Evolutionary conservation across 2,329 filamentous ascomycete species (phyloP), one percentile per base, ranked within the genome.

Genomic region (Botrytis fabae): DNA sequence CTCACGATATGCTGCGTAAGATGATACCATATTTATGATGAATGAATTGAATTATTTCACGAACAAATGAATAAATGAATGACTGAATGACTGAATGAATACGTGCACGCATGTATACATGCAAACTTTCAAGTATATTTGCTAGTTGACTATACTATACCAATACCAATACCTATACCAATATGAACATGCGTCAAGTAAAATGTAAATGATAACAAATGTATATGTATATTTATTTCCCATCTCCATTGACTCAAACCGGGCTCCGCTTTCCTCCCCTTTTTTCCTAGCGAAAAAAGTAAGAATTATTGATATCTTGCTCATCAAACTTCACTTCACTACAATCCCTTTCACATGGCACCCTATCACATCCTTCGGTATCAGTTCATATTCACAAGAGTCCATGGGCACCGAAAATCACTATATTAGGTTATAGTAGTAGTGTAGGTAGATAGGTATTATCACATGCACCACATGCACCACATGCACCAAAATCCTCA

Each of bases 341-440:
- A 22, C 22, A 25, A 28, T 28, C 28, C 28, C 28, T 4, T n/a
- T 51, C 12, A 14, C 25, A 14, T 18, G 38, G 38, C 38, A 38
- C 14, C 25, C 12, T 6, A 51, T 14, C 48, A n/a, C 25, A 54
- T 54, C 51, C 5, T 18, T 28, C 51, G 7, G 28, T 28, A 57
- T 57, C n/a, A 57, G 32, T 57, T 57, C n/a, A 28, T 18, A 57
- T 57, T 32, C n/a, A 57, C 18, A n/a, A 25, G n/a, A n/a, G 5
- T 54, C 14, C 14, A 54, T 54, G 14, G 25, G 5, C 14, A 54
- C 48, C 42, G 28, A 9, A 22, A 46, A 46, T 64, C 62, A 48
- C 62, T 48, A 64, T 64, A 48, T 64, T 46, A 35, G n/a, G 32
- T 46, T 64, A 64, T 46, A 64, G 40, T 32, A 64, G 40, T 22